Percentiles rank a stretch among this genome's conserved stretches.
Evolutionary conservation across 257 asterid genomes (phyloP).

Genomic region (Solanum sejunctum): DNA sequence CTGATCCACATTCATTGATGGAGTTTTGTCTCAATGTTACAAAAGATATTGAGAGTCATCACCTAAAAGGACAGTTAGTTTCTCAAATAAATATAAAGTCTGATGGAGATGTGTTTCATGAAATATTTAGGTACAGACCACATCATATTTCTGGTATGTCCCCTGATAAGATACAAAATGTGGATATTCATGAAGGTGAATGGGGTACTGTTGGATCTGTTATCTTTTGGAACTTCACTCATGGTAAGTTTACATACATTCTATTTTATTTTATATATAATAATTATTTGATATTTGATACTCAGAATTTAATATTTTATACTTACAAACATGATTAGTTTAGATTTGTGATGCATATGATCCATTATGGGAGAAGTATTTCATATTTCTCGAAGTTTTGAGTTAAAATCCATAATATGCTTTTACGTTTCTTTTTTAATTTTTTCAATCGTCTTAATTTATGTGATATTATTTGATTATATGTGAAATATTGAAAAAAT

Average conservation of each 20-base stretch:
- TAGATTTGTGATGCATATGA: background rate
- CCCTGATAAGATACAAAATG: background rate
- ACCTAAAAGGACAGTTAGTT: background rate
- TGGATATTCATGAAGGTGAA: background rate
- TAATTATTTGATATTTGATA: background rate
- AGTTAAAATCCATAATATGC: background rate
- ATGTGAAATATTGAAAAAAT: too few relatives aligned
- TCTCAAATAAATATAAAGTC: background rate
- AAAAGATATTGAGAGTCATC: constrained; percentile 12
- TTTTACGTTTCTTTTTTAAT: background rate
- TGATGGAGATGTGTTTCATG: background rate
- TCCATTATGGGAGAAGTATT: background rate
- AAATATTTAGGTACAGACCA: background rate
- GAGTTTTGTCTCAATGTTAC: background rate
- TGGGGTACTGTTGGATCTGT: constrained; percentile 6
- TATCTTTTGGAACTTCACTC: background rate
- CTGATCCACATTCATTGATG: constrained; percentile 1
- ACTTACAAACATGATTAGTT: too few relatives aligned
- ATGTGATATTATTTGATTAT: too few relatives aligned
- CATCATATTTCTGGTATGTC: background rate
- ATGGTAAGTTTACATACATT: background rate
- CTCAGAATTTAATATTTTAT: background rate
- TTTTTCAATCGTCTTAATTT: too few relatives aligned
- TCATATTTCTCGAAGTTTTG: background rate
- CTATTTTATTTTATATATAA: background rate